These are phyloP conservation scores for Lipomyces oligophaga DNA, from an alignment of 805 yeast genomes.

Conservation along the genomic window DNA sequence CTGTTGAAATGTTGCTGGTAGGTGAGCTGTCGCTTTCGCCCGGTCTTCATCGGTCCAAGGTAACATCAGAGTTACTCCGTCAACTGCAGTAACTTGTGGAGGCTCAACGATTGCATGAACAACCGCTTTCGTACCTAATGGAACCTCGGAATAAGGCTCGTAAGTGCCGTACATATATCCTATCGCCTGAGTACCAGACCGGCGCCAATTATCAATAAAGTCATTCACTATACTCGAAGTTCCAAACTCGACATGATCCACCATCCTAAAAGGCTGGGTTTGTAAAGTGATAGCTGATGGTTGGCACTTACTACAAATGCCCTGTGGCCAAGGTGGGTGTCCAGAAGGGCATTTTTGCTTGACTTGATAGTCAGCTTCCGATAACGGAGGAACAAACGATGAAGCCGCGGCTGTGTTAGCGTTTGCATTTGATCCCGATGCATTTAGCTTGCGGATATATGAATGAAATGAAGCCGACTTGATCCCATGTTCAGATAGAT, in stretches of 20 bases:
- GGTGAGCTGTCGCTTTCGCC: constrained; percentile 51
- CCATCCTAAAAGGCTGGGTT: constrained; percentile 89
- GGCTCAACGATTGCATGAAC: constrained; percentile 95
- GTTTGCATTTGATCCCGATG: constrained; percentile 54
- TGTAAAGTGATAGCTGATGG: constrained; percentile 92
- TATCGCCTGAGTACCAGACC: constrained; percentile 77
- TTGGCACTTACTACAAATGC: constrained; percentile 94
- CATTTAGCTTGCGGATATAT: constrained; percentile 66
- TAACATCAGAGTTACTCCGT: constrained; percentile 67
- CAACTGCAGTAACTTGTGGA: constrained; percentile 79
- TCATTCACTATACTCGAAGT: constrained; percentile 67
- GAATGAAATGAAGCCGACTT: constrained; percentile 90
- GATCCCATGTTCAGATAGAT: constrained; percentile 68
- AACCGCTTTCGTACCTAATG: constrained; percentile 88
- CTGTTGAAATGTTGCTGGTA: constrained; percentile 55
- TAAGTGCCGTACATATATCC: constrained; percentile 84
- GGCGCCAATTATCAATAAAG: constrained; percentile 90
- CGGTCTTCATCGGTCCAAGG: constrained; percentile 52
- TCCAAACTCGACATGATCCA: constrained; percentile 92
- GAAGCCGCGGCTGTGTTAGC: constrained; percentile 35
- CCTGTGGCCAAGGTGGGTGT: constrained; percentile 90
- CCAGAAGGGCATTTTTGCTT: constrained; percentile 63
- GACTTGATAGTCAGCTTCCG: constrained; percentile 66
- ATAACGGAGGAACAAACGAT: constrained; percentile 76
- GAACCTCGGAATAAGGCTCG: constrained; percentile 73